phyloP scores from a whole-genome alignment of 1,139 yeast species.

The Yamadazyma epiphylla region DNA sequence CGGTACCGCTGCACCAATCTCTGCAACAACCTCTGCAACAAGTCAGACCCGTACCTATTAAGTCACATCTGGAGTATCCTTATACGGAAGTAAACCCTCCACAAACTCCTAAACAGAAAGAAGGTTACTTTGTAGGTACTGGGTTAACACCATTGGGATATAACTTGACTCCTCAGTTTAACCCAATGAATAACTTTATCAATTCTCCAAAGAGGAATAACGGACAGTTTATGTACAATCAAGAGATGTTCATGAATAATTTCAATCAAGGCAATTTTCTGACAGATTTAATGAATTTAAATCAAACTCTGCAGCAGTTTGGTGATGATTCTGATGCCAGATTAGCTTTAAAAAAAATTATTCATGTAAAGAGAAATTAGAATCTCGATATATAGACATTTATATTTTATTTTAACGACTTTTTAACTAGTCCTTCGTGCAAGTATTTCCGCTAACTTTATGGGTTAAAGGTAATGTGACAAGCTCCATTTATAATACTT shows the following conservation, averaged over 20 bases:
- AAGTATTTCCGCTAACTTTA: too few species aligned
- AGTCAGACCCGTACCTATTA: constrained; percentile 14
- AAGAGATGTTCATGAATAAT: constrained; percentile 23
- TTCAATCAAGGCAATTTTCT: constrained; percentile 3
- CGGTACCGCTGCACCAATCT: constrained; percentile 1
- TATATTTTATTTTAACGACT: too few species aligned
- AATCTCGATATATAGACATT: neutral
- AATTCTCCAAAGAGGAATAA: constrained; percentile 30
- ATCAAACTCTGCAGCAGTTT: constrained; percentile 3
- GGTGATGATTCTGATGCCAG: constrained; percentile 42
- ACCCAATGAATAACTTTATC: constrained; percentile 40
- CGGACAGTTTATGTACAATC: constrained; percentile 26
- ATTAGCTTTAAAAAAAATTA: constrained; percentile 37
- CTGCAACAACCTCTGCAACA: constrained; percentile 1
- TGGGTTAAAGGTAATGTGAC: too few species aligned
- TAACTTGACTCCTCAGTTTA: constrained; percentile 43
- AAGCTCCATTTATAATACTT: too few species aligned
- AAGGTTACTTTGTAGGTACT: constrained; percentile 24
- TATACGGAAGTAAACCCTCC: constrained; percentile 18
- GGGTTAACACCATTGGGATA: constrained; percentile 31
- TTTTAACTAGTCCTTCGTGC: too few species aligned
- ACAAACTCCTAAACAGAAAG: constrained; percentile 36
- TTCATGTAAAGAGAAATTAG: constrained; percentile 29
- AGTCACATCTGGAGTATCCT: constrained; percentile 28
- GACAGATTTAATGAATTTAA: constrained; percentile 1